A percentile compares a stretch with the other conserved stretches of the same genome.
Conservation (phyloP, 257 asterid species). For the Lithospermum erythrorhizon region DNA sequence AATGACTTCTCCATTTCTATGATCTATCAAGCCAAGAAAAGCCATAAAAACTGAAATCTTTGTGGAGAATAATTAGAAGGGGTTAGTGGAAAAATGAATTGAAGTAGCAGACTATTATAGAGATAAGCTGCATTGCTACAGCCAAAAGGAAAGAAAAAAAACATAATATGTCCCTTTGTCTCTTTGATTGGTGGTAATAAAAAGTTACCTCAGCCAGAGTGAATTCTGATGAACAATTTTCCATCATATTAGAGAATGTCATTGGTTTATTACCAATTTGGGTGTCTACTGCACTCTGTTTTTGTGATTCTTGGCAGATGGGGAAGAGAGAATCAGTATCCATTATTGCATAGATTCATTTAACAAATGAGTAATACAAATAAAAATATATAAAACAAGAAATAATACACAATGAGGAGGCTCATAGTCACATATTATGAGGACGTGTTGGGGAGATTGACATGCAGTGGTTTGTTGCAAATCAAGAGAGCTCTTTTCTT, state of each 20-base stretch:
- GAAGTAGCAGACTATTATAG: background rate
- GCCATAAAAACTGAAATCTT: background rate
- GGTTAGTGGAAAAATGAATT: background rate
- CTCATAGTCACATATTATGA: no score
- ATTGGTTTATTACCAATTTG: background rate
- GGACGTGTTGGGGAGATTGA: background rate
- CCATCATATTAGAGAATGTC: background rate
- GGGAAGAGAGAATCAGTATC: background rate
- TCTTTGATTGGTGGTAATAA: background rate
- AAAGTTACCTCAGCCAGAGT: background rate
- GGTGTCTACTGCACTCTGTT: background rate
- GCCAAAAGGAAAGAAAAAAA: no score
- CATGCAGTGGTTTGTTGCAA: background rate
- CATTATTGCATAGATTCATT: background rate
- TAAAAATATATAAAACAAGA: background rate
- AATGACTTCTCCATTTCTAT: slow-evolving; percentile 39
- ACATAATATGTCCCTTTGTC: background rate
- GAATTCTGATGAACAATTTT: background rate
- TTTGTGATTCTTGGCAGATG: background rate
- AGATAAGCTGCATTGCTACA: background rate
- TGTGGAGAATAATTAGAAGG: background rate
- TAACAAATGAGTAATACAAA: background rate
- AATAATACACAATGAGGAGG: no score
- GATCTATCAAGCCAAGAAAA: slow-evolving; percentile 27
- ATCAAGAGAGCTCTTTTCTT: background rate